Conservation (phyloP, 768 basidiomycete genomes). For the Nidularia pulvinata region DNA sequence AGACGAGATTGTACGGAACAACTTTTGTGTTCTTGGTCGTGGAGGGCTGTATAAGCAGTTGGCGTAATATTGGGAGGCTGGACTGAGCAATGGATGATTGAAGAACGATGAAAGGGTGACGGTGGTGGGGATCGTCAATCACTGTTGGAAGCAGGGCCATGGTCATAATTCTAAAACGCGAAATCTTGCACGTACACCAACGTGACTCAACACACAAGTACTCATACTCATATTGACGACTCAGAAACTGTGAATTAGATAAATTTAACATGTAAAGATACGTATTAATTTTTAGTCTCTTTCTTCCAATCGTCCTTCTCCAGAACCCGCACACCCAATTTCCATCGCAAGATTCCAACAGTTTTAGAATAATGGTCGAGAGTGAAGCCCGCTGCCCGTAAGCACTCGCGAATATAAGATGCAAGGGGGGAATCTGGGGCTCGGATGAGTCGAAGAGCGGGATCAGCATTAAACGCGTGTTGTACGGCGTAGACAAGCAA, state of each 20-base stretch:
- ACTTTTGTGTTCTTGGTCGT: conserved; percentile 7
- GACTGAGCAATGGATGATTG: conserved; percentile 16
- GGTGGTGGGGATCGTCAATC: not conserved
- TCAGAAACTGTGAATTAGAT: no score
- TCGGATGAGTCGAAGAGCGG: conserved; percentile 42
- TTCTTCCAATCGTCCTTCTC: conserved; percentile 46
- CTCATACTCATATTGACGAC: not conserved
- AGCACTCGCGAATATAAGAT: conserved; percentile 42
- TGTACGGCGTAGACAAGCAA: conserved; percentile 58
- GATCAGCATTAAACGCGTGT: conserved; percentile 50
- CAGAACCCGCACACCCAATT: conserved; percentile 39
- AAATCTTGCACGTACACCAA: not conserved
- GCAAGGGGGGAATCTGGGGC: conserved; percentile 48
- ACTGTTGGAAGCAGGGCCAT: conserved; percentile 1
- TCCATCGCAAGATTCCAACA: conserved; percentile 63
- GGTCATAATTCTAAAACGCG: not conserved
- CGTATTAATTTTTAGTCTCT: conserved; percentile 9
- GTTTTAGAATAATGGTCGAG: conserved; percentile 38
- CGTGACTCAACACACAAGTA: not conserved
- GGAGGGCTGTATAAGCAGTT: conserved; percentile 29
- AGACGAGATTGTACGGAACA: conserved; percentile 34
- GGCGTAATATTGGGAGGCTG: conserved; percentile 52
- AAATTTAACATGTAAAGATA: no score
- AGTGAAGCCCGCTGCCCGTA: conserved; percentile 49
- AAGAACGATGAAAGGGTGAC: not conserved